Percentiles rank a stretch among this genome's conserved stretches.
phyloP scores from a whole-genome alignment of 108 stramenopile genomes.

The Skeletonema grethae region DNA sequence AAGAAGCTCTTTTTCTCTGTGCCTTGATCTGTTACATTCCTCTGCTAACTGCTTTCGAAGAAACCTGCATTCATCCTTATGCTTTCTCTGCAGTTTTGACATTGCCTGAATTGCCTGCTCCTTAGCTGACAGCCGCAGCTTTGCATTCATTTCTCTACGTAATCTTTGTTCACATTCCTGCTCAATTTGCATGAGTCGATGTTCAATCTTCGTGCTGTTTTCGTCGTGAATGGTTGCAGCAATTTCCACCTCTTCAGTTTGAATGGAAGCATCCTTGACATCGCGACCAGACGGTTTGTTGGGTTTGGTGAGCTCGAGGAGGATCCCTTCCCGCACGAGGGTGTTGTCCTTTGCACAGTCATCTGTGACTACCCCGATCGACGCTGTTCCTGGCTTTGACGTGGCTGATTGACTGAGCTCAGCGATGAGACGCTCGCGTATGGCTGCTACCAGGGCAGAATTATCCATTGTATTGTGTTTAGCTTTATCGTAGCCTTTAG shows the following conservation, averaged over 20 bases:
- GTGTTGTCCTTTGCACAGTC: not conserved
- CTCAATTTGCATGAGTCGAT: conserved; percentile 28
- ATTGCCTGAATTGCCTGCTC: conserved; percentile 38
- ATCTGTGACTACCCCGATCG: not conserved
- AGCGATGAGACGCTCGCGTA: too few relatives aligned
- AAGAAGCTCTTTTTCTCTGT: conserved; percentile 10
- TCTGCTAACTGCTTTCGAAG: conserved; percentile 26
- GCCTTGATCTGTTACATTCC: conserved; percentile 14
- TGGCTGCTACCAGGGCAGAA: too few relatives aligned
- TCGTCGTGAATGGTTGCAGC: not conserved
- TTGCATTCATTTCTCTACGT: conserved; percentile 38
- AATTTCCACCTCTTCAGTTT: not conserved
- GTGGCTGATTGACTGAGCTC: not conserved
- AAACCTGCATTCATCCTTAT: conserved; percentile 17
- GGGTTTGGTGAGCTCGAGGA: not conserved
- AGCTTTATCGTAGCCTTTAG: not conserved
- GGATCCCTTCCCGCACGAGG: not conserved
- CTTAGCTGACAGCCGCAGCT: conserved; percentile 41
- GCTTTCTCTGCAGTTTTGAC: conserved; percentile 19
- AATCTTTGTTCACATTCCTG: conserved; percentile 26
- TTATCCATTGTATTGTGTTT: not conserved
- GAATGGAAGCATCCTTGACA: not conserved
- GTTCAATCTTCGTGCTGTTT: conserved; percentile 11
- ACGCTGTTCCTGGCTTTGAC: not conserved
- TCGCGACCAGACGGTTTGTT: not conserved